phyloP scores from a whole-genome alignment of 192 early-diverging fungal genomes.

The Piromyces sp. region DNA sequence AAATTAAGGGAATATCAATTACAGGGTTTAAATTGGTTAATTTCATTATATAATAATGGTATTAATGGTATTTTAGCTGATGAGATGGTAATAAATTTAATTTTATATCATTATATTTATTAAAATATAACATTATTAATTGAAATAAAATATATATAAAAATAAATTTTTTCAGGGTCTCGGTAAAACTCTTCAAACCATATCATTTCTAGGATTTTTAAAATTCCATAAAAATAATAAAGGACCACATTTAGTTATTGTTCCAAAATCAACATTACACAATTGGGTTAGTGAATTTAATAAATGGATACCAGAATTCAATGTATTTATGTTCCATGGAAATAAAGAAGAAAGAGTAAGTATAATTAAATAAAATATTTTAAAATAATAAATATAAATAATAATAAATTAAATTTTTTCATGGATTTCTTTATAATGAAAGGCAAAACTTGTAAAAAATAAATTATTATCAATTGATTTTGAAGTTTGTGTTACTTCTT shows the following conservation, averaged over 20 bases:
- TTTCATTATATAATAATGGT: constrained; percentile 87
- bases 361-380: not conserved
- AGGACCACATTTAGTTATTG: constrained; percentile 88
- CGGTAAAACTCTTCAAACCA: constrained; percentile 90
- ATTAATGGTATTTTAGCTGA: constrained; percentile 98
- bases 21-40: constrained; percentile 95
- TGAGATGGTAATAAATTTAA: constrained; percentile 56
- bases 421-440: not conserved
- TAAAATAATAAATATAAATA: too few relatives aligned
- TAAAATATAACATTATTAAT: too few relatives aligned
- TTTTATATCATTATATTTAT: too few relatives aligned
- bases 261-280: constrained; percentile 89
- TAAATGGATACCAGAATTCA: constrained; percentile 77
- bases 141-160: too few relatives aligned
- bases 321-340: constrained; percentile 80
- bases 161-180: constrained; percentile 37
- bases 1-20: constrained; percentile 89
- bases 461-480: constrained; percentile 44
- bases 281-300: constrained; percentile 89
- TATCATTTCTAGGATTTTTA: constrained; percentile 88
- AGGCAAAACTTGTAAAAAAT: constrained; percentile 9
- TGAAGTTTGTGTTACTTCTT: constrained; percentile 89
- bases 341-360: constrained; percentile 63
- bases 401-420: too few relatives aligned
- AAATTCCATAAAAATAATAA: constrained; percentile 56